Percentiles rank a stretch among this genome's conserved stretches.
phyloP scores from a whole-genome alignment of 129 eudicot species.

The Tanacetum coccineum region DNA sequence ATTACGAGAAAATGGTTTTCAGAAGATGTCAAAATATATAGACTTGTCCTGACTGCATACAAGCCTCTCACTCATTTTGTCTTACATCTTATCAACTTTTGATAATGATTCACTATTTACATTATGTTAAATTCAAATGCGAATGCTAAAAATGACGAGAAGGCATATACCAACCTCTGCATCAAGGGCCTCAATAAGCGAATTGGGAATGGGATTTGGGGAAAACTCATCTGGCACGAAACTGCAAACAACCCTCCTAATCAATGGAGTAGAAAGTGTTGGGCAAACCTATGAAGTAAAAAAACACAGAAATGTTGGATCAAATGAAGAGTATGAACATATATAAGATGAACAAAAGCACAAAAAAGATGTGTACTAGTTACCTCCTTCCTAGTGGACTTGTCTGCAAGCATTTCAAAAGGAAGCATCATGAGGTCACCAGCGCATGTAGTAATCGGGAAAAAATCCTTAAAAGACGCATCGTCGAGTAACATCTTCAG shows the following conservation, averaged over 20 bases:
- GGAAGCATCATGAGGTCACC: slow-evolving; percentile 99
- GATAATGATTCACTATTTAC: neutral
- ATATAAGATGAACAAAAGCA: slow-evolving; percentile 5
- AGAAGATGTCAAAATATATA: neutral
- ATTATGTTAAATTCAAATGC: neutral
- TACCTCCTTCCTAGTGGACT: slow-evolving; percentile 80
- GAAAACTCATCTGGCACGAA: slow-evolving; percentile 71
- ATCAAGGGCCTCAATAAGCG: slow-evolving; percentile 54
- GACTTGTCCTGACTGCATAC: neutral
- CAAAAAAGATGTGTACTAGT: neutral
- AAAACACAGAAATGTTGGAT: neutral
- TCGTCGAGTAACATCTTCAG: slow-evolving; percentile 30
- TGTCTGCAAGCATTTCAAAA: slow-evolving; percentile 78
- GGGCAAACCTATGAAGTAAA: slow-evolving; percentile 65
- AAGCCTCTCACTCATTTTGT: neutral
- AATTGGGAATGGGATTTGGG: slow-evolving; percentile 53
- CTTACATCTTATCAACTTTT: neutral
- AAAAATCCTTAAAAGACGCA: slow-evolving; percentile 68
- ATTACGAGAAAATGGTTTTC: neutral
- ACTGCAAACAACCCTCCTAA: slow-evolving; percentile 54
- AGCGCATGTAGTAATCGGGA: slow-evolving; percentile 78
- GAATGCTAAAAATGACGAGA: neutral
- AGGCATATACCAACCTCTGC: slow-evolving; percentile 55
- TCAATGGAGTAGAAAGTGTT: slow-evolving; percentile 41
- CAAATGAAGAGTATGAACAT: neutral